Percentiles rank a stretch among this genome's conserved stretches.
Conservation (phyloP, 2,329 filamentous ascomycete species). For the Nemania serpens region DNA sequence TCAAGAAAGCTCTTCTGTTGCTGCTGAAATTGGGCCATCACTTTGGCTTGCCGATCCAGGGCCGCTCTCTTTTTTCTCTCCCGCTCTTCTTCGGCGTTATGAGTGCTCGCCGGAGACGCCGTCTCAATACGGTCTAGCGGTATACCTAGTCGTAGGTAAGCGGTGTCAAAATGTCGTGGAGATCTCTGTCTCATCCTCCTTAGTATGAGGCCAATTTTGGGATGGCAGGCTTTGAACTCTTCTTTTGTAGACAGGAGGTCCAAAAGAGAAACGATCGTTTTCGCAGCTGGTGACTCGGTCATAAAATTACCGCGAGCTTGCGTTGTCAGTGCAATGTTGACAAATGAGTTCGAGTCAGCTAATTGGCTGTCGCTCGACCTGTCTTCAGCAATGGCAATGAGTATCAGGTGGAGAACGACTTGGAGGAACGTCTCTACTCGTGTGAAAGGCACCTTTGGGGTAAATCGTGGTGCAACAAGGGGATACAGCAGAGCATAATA, state of each 20-base stretch:
- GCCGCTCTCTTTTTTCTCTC: conserved; percentile 91
- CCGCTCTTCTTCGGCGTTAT: conserved; percentile 70
- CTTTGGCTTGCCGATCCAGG: conserved; percentile 83
- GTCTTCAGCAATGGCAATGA: conserved; percentile 87
- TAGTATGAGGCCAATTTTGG: conserved; percentile 83
- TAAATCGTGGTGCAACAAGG: conserved; percentile 68
- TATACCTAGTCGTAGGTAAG: conserved; percentile 67
- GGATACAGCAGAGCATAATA: conserved; percentile 88
- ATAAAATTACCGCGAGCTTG: conserved; percentile 66
- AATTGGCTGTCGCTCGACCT: conserved; percentile 59
- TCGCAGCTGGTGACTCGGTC: conserved; percentile 58
- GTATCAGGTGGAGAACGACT: conserved; percentile 83
- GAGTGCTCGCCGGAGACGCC: conserved; percentile 73
- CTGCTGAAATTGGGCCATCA: conserved; percentile 98
- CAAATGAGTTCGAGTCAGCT: conserved; percentile 67
- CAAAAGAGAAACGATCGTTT: conserved; percentile 68
- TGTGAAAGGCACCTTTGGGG: conserved; percentile 76
- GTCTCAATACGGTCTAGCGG: conserved; percentile 80
- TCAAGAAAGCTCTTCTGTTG: conserved; percentile 95
- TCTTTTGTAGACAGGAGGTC: conserved; percentile 68
- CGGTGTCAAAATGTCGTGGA: conserved; percentile 71
- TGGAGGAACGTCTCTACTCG: conserved; percentile 91
- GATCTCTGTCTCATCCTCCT: conserved; percentile 84
- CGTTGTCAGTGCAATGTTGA: conserved; percentile 70
- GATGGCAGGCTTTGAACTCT: conserved; percentile 79